Base-by-base conservation (phyloP, 306 rosid species). In the Sesbania bispinosa region DNA sequence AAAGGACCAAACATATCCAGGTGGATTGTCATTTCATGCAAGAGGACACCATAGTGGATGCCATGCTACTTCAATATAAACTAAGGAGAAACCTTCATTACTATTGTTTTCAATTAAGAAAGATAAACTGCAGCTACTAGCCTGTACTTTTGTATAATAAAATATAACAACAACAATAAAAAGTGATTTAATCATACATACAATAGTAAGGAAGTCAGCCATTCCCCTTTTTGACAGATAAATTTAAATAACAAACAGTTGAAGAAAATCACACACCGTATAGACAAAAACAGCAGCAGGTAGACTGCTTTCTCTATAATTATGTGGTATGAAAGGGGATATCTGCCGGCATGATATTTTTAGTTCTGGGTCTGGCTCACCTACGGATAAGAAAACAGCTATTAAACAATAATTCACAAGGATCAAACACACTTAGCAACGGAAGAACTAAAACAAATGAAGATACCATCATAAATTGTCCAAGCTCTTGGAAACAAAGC, bases 401-500 rank as follows among this genome's bases (percentile, higher is more conserved):
- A 80, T 67, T 46, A 77, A 53, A 53, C 57, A 65, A 67, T 6
- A 55, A 50, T 11, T 60, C 48, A 52, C 18, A 53, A 61, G 43
- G 71, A 48, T 14, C 20, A 53, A 4, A 27, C 43, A 63, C 46
- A 62, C 36, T 35, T 23, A 46, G 18, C 18, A 36, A 66, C 61
- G 13, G 18, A 76, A 33, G 59, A 69, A 79, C 65, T 55, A 6
- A 67, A 64, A 50, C 50, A 59, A 80, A 45, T 67, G 74, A 54
- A 48, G 47, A 75, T 89, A 94, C 99, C 99, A 80, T 94, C 99
- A 70, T 94, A 94, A 77, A 94, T 55, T 20, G 99, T 94, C 99
- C 99, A 94, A 58, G 99, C 96, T 88, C 99, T 94, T 29, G 99
- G 99, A 84, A 94, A 94, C 78, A 94, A 75, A 85, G 99, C 99